phyloP scores from a whole-genome alignment of 1,284 basidiomycete genomes.

The Chalciporus sp. region DNA sequence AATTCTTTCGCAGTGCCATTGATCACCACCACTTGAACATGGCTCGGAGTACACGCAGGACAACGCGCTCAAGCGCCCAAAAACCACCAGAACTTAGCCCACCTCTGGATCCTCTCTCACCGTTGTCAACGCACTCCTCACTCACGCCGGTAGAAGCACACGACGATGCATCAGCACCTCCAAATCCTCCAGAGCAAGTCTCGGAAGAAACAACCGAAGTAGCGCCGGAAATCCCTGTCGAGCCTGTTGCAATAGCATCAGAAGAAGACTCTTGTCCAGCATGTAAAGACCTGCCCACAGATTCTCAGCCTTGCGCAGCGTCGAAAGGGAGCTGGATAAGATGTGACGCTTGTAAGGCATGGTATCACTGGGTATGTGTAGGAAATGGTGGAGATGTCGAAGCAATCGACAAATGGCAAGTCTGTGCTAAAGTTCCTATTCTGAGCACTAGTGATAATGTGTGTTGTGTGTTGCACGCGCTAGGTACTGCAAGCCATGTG shows the following conservation, averaged over 20 bases:
- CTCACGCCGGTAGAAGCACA: conserved; percentile 33
- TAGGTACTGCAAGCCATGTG: conserved; percentile 75
- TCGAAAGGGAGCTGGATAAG: conserved; percentile 71
- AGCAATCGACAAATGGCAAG: conserved; percentile 59
- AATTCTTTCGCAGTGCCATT: conserved; percentile 11
- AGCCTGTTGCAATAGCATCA: conserved; percentile 15
- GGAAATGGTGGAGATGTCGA: conserved; percentile 66
- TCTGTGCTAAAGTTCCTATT: conserved; percentile 20
- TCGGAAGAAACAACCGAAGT: conserved; percentile 22
- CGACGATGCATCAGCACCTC: conserved; percentile 20
- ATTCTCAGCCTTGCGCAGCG: conserved; percentile 29
- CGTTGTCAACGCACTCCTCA: conserved; percentile 34
- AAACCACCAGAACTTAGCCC: conserved; percentile 33
- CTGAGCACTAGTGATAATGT: conserved; percentile 14
- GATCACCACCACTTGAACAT: conserved; percentile 17
- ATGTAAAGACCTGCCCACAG: conserved; percentile 38
- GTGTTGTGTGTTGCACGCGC: conserved; percentile 14
- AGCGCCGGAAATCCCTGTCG: conserved; percentile 16
- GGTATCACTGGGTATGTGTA: conserved; percentile 85
- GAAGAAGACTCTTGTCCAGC: conserved; percentile 46
- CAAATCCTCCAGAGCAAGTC: conserved; percentile 18
- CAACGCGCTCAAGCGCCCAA: conserved; percentile 31
- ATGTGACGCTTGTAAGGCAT: conserved; percentile 76
- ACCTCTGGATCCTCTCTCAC: conserved; percentile 30
- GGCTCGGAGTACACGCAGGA: conserved; percentile 37